Evolutionary conservation across 257 asterid species (phyloP), one percentile per base, ranked within the genome.

Genomic region (Linaria vulgaris): DNA sequence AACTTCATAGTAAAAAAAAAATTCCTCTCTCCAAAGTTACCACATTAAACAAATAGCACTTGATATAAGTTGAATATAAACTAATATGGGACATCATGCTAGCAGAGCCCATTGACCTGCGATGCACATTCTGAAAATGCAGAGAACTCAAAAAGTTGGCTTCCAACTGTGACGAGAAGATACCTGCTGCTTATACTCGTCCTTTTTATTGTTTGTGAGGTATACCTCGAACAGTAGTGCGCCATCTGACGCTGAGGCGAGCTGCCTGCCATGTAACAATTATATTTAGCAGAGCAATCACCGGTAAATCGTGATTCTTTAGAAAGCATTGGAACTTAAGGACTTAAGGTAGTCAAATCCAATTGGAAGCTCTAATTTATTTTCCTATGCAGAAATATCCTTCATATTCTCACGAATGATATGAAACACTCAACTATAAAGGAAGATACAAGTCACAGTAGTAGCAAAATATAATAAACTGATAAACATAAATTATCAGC

Each of bases 191-290:
- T 70, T 79, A 71, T 83, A 92, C 58, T 78, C 75, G 8, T 91
- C 94, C 55, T 72, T 75, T 69, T 77, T 71, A 69, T 68, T 78
- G 72, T 76, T 73, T 50, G 84, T 83, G 66, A 87, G 94, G 70
- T 82, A 92, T 56, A 92, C 84, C 76, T 92, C 99, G 59, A 92
- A 92, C 78, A 92, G 68, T 30, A 90, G 91, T 48, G 96, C 80
- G 9, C 99, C 99, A 71, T 75, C 83, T 22, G 79, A 74, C 37
- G 87, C 72, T 38, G 95, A 76, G 48, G 89, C 91, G 69, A 92
- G 89, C 91, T 92, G 96, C 81, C 99, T 89, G 96, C 68, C 51
- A 69, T 56, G 43, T 65, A 75, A 75, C 37, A 63, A 47, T 60
- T 60, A 68, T 59, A 64, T 59, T 24, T 48, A 76, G 43, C 70